phyloP scores from a whole-genome alignment of 2,329 filamentous ascomycete species.

The Pseudogymnoascus destructans region DNA sequence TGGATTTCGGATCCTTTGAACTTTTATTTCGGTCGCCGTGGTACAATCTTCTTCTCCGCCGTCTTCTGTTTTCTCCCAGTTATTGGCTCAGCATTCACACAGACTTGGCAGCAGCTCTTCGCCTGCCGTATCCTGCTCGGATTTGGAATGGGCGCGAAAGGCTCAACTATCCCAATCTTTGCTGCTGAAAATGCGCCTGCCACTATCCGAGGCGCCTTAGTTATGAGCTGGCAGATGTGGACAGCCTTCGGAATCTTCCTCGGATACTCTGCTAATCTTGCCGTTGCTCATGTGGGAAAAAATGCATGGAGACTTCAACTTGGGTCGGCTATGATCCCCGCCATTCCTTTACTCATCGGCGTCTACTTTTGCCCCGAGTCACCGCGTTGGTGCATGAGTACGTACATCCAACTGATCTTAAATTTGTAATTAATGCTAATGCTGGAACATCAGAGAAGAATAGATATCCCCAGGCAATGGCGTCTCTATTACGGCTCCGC shows the following conservation, averaged over 20 bases:
- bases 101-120: constrained; percentile 46
- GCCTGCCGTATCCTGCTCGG: constrained; percentile 44
- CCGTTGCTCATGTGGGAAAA: constrained; percentile 43
- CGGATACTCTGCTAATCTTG: constrained; percentile 52
- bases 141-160: constrained; percentile 48
- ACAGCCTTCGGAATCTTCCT: constrained; percentile 53
- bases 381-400: constrained; percentile 49
- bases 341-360: constrained; percentile 42
- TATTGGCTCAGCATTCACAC: constrained; percentile 45
- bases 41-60: constrained; percentile 50
- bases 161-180: constrained; percentile 37
- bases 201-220: constrained; percentile 39
- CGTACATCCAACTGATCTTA: not conserved
- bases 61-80: constrained; percentile 49
- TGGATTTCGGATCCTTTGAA: constrained; percentile 54
- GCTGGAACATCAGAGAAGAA: constrained; percentile 33
- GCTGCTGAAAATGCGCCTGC: constrained; percentile 43
- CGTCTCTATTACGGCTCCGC: constrained; percentile 42
- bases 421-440: not conserved
- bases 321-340: constrained; percentile 51
- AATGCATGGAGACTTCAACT: constrained; percentile 53
- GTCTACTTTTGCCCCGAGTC: constrained; percentile 52
- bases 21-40: constrained; percentile 43
- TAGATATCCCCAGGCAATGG: constrained; percentile 39
- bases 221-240: constrained; percentile 40